Evolutionary conservation across 2,329 filamentous ascomycete species (phyloP).

Genomic region (Leptographium procerum): DNA sequence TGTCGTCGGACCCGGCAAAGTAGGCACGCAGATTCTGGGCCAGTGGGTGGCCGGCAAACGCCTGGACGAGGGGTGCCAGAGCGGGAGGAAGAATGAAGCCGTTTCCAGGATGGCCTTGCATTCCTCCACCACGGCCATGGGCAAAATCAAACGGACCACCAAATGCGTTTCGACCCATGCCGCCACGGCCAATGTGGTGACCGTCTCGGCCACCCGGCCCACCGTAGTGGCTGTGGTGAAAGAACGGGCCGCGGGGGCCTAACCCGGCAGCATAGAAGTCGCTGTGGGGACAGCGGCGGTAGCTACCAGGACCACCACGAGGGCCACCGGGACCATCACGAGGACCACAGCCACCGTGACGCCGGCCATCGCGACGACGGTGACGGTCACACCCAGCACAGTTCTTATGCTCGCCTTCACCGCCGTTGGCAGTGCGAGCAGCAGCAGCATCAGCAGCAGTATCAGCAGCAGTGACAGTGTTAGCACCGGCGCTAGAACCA

Average conservation of each 20-base stretch:
- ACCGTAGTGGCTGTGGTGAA: not conserved
- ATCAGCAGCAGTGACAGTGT: conserved; percentile 1
- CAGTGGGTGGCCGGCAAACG: conserved; percentile 29
- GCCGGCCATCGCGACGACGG: conserved; percentile 11
- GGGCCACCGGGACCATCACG: conserved; percentile 5
- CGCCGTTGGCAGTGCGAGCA: not conserved
- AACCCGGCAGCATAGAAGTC: not conserved
- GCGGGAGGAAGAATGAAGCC: conserved; percentile 17
- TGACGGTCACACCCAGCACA: conserved; percentile 17
- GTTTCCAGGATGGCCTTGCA: conserved; percentile 19
- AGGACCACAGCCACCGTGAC: conserved; percentile 8
- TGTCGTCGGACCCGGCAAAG: conserved; percentile 6
- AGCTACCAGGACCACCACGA: not conserved
- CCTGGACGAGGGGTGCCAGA: conserved; percentile 16
- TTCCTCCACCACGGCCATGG: conserved; percentile 6
- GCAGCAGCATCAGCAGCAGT: not conserved
- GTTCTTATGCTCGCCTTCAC: not conserved
- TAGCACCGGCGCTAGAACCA: conserved; percentile 1
- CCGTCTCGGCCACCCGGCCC: not conserved
- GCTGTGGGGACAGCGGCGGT: not conserved
- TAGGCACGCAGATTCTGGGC: conserved; percentile 26
- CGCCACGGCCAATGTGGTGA: not conserved
- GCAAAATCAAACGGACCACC: not conserved
- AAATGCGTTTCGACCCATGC: not conserved
- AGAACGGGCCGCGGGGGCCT: conserved; percentile 5